Conservation (phyloP, 2,329 filamentous ascomycete species). For the Fonsecaea erecta region DNA sequence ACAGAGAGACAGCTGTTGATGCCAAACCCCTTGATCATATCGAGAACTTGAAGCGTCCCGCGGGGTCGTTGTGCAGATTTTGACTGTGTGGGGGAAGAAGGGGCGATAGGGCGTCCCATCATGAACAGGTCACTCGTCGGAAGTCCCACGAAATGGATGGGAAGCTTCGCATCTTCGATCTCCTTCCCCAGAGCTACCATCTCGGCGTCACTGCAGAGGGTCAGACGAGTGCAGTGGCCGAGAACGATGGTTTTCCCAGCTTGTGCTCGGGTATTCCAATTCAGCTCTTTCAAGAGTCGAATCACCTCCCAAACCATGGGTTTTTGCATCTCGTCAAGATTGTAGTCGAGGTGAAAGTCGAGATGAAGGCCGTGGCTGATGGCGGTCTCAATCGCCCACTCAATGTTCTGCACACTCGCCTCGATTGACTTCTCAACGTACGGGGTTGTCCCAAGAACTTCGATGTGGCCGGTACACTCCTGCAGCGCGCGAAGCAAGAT, state of each 20-base stretch:
- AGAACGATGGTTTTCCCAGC: conserved; percentile 61
- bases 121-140: conserved; percentile 75
- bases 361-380: conserved; percentile 60
- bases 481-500: conserved; percentile 56
- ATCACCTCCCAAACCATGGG: conserved; percentile 62
- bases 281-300: conserved; percentile 52
- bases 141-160: conserved; percentile 69
- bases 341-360: conserved; percentile 75
- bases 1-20: conserved; percentile 67
- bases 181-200: conserved; percentile 56
- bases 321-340: conserved; percentile 57
- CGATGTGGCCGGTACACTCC: conserved; percentile 48
- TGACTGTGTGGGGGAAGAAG: conserved; percentile 16
- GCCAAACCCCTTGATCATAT: conserved; percentile 63
- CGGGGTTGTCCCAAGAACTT: conserved; percentile 69
- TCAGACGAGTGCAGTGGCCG: conserved; percentile 71
- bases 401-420: conserved; percentile 61
- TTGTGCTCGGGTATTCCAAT: conserved; percentile 52
- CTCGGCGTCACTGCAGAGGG: conserved; percentile 57
- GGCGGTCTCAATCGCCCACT: conserved; percentile 65
- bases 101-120: conserved; percentile 58
- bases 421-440: conserved; percentile 65
- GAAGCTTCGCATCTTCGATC: conserved; percentile 57
- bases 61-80: conserved; percentile 48
- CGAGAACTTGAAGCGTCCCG: conserved; percentile 66